Percentiles rank a stretch among this genome's conserved stretches.
phyloP scores from a whole-genome alignment of 1,284 basidiomycete species.

The Amylostereum areolatum region DNA sequence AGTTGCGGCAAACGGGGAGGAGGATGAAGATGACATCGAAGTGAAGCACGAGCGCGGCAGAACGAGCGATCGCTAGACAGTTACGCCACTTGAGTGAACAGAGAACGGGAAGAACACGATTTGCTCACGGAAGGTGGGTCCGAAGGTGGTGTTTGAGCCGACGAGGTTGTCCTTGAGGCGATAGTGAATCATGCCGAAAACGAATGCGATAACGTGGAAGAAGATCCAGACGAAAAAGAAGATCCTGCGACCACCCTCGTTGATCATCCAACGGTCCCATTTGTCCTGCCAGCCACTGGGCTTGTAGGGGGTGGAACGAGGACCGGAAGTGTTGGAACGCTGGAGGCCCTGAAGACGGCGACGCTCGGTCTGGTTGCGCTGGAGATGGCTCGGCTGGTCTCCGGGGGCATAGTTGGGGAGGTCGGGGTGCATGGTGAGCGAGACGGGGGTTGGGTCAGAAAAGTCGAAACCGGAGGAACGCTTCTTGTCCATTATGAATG shows the following conservation, averaged over 20 bases:
- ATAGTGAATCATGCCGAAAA: slow-evolving; percentile 74
- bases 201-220: slow-evolving; percentile 68
- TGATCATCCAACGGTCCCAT: slow-evolving; percentile 81
- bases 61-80: slow-evolving; percentile 66
- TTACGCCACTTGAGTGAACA: neutral
- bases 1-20: slow-evolving; percentile 86
- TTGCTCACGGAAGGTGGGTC: slow-evolving; percentile 67
- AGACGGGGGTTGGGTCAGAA: slow-evolving; percentile 49
- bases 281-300: slow-evolving; percentile 36
- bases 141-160: slow-evolving; percentile 62
- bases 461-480: slow-evolving; percentile 68
- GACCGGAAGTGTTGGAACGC: slow-evolving; percentile 38
- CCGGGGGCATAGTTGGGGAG: slow-evolving; percentile 27
- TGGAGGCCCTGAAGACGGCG: slow-evolving; percentile 75
- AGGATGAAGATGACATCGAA: slow-evolving; percentile 88
- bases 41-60: slow-evolving; percentile 81
- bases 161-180: slow-evolving; percentile 69
- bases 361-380: slow-evolving; percentile 77
- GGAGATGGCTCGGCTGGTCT: slow-evolving; percentile 40
- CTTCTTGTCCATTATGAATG: slow-evolving; percentile 37
- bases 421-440: slow-evolving; percentile 51
- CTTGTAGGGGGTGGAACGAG: slow-evolving; percentile 26
- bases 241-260: slow-evolving; percentile 73
- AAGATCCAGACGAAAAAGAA: slow-evolving; percentile 77
- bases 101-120: neutral